Conservation (phyloP, 345 rosid species). For the Euphorbia peplus region DNA sequence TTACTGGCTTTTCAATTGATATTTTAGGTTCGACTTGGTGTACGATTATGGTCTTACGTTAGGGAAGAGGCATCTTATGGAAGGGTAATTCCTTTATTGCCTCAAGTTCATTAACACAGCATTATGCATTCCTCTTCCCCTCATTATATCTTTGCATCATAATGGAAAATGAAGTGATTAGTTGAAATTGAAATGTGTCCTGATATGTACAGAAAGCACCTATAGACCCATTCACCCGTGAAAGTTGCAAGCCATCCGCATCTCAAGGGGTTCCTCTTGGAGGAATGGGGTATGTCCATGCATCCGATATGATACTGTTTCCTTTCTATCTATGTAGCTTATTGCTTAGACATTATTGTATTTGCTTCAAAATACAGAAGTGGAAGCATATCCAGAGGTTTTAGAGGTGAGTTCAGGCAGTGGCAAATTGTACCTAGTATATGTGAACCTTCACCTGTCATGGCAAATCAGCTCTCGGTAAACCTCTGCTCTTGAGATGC, state of each 20-base stretch:
- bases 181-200: constrained; percentile 7
- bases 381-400: constrained; percentile 97
- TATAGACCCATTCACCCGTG: constrained; percentile 89
- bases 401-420: constrained; percentile 95
- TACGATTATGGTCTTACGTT: constrained; percentile 90
- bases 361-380: constrained; percentile 51
- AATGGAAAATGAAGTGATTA: constrained; percentile 12
- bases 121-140: not conserved
- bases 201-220: constrained; percentile 84
- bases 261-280: constrained; percentile 97
- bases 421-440: constrained; percentile 90
- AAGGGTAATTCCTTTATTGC: constrained; percentile 54
- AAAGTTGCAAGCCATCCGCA: constrained; percentile 92
- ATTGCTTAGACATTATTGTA: constrained; percentile 9
- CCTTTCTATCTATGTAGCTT: constrained; percentile 13
- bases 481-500: constrained; percentile 32
- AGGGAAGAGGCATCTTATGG: constrained; percentile 98
- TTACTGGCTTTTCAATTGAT: constrained; percentile 13
- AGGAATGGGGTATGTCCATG: constrained; percentile 83
- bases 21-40: constrained; percentile 71
- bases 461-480: constrained; percentile 98
- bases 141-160: not conserved
- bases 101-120: constrained; percentile 2
- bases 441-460: constrained; percentile 83
- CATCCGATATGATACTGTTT: constrained; percentile 13